These are phyloP conservation scores for Phytophthora sp. DNA, from an alignment of 352 stramenopile genomes.

Conservation along the genomic window DNA sequence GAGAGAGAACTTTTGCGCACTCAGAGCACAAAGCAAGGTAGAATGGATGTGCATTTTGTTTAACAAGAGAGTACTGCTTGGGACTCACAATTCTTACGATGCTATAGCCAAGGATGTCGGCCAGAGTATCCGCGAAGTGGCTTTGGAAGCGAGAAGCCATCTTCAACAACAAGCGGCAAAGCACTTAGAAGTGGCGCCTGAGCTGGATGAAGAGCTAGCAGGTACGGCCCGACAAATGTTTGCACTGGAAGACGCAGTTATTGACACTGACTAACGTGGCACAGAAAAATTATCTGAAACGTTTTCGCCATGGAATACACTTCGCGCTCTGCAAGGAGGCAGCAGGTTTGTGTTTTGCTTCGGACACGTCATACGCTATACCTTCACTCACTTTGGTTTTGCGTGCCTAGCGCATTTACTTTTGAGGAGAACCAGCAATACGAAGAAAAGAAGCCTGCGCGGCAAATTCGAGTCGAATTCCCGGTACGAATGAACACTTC, in stretches of 20 bases:
- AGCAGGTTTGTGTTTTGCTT: slow-evolving; percentile 43
- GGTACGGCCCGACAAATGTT: slow-evolving; percentile 22
- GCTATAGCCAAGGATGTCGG: slow-evolving; percentile 57
- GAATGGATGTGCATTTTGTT: background rate
- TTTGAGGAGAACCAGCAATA: slow-evolving; percentile 32
- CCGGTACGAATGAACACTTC: slow-evolving; percentile 23
- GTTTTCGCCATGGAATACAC: slow-evolving; percentile 59
- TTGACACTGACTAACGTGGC: background rate
- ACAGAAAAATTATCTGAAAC: slow-evolving; percentile 65
- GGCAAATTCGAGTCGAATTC: slow-evolving; percentile 34
- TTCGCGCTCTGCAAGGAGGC: slow-evolving; percentile 49
- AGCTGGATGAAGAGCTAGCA: slow-evolving; percentile 47
- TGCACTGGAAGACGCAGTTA: background rate
- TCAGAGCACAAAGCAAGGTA: slow-evolving; percentile 61
- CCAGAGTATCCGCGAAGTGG: slow-evolving; percentile 71
- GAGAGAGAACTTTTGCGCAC: slow-evolving; percentile 66
- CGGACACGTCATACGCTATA: background rate
- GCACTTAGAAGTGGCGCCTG: slow-evolving; percentile 40
- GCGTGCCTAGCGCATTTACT: slow-evolving; percentile 18
- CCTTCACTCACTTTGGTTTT: slow-evolving; percentile 3
- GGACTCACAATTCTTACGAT: too few relatives aligned
- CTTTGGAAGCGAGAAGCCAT: slow-evolving; percentile 55
- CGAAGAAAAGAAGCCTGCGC: slow-evolving; percentile 26
- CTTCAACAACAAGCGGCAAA: slow-evolving; percentile 57
- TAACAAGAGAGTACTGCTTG: background rate